Base-by-base conservation (phyloP, 2,329 filamentous ascomycete species). In the Penicillium sp. region DNA sequence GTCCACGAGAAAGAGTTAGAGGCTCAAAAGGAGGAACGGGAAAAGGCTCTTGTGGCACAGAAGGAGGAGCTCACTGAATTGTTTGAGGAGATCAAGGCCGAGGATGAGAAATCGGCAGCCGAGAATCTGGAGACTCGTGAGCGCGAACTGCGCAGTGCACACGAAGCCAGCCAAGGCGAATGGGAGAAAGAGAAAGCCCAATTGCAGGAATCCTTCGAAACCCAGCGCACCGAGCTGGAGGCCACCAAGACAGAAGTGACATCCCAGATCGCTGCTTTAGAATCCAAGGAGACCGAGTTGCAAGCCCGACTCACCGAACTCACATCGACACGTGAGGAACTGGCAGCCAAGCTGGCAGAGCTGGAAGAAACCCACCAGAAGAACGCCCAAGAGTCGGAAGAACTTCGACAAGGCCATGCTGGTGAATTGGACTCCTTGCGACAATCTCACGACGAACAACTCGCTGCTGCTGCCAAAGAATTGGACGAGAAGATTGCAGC, bases 61-160 rank as follows among this genome's bases (percentile, higher is more conserved):
- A 79, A 81, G 55, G 69, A 70, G 38, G 74, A 76, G 38, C 62
- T 78, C 38, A 78, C 79, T n/a, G 75, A 78, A 11, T 61, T 75
- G 3, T 81, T 80, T 39, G 79, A 82, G 58, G 76, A 75, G 44
- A 77, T 79, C 58, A 76, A 75, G 61, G 67, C 65, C 5, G 76
- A 78, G 57, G 76, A 78, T 39, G 73, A 76, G 62, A 73, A 68
- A 49, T 63, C 72, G 2, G 75, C 74, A 23, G 66, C 70, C 2
- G 74, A 77, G 52, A 66, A 64, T 15, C 65, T 74, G 59, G 72
- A 71, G 38, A 66, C 65, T 23, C 75, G 72, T 29, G 73, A 78
- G 59, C 73, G 76, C 55, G 76, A 80, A 59, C 73, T 82, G 55
- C 70, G 73, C 5, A 72, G 75, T 16, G 69, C 76, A 57, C 71